Evolutionary conservation across 495 filamentous ascomycete species (phyloP), one percentile per base, ranked within the genome.

Genomic region (Penicillium dipodomyicola): DNA sequence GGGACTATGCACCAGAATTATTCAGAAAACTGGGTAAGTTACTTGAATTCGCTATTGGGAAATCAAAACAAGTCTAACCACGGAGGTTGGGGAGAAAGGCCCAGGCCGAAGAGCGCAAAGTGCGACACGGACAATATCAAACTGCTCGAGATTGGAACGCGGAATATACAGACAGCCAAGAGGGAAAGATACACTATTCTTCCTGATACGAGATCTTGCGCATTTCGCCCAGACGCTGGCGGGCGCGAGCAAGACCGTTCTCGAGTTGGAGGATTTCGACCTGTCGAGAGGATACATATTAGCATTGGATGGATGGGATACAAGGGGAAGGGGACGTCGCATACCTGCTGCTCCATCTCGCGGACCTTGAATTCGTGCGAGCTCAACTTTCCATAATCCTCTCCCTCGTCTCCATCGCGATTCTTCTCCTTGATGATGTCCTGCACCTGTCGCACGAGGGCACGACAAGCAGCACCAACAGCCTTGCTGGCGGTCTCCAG

Each of bases 341-440:
- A 60, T 80, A 96, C 92, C 90, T 98, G 95, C 72, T 98, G 95
- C 77, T 98, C 93, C 95, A 98, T 98, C 79, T 98, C 92, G 66
- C 87, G 82, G 14, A 96, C 91, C 79, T 98, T 98, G 80, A 98
- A 97, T 77, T 97, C 94, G 73, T 96, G 91, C 48, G 87, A 82
- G 63, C 89, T 91, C 35, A 97, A 76, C 72, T 89, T 89, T 1
- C 80, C 76, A 71, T 97, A 98, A 70, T 98, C 92, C 30, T 94
- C 84, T 10, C 65, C 61, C 32, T 96, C 95, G 19, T 74, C 76
- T 22, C 92, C 91, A 15, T 89, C 92, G 61, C 79, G 80, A 71
- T 89, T 87, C 62, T 87, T 85, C 70, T 94, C 85, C 65, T 87
- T 83, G 71, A 98, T 97, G 75, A 97, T 96, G 56, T 79, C 80